These are phyloP conservation scores for Yamadazyma conglobata DNA, from an alignment of 1,139 yeast species.

Conservation along the genomic window DNA sequence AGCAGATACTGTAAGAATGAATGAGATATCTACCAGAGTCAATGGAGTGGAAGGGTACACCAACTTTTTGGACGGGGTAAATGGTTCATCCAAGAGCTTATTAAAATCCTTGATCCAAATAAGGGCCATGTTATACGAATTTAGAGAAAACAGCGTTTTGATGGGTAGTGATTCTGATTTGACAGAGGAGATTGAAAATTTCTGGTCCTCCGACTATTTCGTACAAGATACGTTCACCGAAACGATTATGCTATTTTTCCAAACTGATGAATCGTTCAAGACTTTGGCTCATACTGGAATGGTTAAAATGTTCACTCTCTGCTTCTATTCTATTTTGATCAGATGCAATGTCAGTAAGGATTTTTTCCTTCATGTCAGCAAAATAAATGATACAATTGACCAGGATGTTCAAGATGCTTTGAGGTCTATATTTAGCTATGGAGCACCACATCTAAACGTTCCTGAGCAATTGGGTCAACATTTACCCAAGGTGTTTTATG, in stretches of 20 bases:
- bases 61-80: conserved; percentile 31
- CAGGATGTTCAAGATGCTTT: conserved; percentile 1
- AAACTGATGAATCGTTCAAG: conserved; percentile 41
- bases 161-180: conserved; percentile 16
- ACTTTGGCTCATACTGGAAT: conserved; percentile 31
- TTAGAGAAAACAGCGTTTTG: conserved; percentile 16
- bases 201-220: conserved; percentile 24
- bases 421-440: conserved; percentile 1
- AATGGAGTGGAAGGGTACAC: conserved; percentile 32
- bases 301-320: conserved; percentile 24
- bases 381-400: conserved; percentile 1
- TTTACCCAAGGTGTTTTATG: conserved; percentile 19
- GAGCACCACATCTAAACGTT: conserved; percentile 1
- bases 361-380: conserved; percentile 1
- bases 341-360: conserved; percentile 6
- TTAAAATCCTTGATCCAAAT: conserved; percentile 35
- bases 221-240: conserved; percentile 38
- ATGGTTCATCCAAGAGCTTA: conserved; percentile 32
- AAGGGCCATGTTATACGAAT: conserved; percentile 22
- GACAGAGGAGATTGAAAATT: conserved; percentile 17
- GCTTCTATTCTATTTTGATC: conserved; percentile 18
- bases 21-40: conserved; percentile 52
- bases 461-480: conserved; percentile 5
- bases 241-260: conserved; percentile 36
- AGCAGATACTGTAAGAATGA: conserved; percentile 56